phyloP scores from a whole-genome alignment of 2,329 filamentous ascomycete genomes.

The Cadophora gregata region DNA sequence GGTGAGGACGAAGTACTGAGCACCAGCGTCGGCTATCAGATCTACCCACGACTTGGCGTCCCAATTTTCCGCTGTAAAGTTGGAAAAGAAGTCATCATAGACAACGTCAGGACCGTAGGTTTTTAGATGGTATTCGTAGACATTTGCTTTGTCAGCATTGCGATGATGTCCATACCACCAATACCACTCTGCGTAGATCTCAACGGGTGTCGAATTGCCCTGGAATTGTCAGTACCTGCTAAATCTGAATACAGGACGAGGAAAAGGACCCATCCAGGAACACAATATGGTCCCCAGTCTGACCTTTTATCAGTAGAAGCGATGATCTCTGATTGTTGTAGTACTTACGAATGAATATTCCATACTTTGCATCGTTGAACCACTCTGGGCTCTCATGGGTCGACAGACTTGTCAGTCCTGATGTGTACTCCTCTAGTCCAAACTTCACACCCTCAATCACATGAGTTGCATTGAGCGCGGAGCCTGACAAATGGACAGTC shows the following conservation, averaged over 20 bases:
- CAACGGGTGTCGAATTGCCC: conserved; percentile 41
- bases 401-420: conserved; percentile 46
- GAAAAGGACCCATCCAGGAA: conserved; percentile 56
- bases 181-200: conserved; percentile 50
- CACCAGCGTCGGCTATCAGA: conserved; percentile 57
- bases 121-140: conserved; percentile 56
- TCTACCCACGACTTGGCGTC: conserved; percentile 60
- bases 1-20: conserved; percentile 54
- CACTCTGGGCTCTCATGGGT: conserved; percentile 56
- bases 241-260: background rate
- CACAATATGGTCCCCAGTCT: conserved; percentile 55
- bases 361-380: conserved; percentile 62
- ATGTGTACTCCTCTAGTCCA: conserved; percentile 47
- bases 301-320: background rate
- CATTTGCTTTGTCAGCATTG: conserved; percentile 49
- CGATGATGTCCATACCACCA: conserved; percentile 57
- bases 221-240: background rate
- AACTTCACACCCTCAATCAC: conserved; percentile 40
- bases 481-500: conserved; percentile 36
- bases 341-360: conserved; percentile 59
- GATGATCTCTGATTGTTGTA: background rate
- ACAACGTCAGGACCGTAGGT: conserved; percentile 57
- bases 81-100: conserved; percentile 61
- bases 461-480: conserved; percentile 27
- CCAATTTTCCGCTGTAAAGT: conserved; percentile 57